phyloP scores from a whole-genome alignment of 176 grass and related monocot genomes.

The Rhynchospora pubera region DNA sequence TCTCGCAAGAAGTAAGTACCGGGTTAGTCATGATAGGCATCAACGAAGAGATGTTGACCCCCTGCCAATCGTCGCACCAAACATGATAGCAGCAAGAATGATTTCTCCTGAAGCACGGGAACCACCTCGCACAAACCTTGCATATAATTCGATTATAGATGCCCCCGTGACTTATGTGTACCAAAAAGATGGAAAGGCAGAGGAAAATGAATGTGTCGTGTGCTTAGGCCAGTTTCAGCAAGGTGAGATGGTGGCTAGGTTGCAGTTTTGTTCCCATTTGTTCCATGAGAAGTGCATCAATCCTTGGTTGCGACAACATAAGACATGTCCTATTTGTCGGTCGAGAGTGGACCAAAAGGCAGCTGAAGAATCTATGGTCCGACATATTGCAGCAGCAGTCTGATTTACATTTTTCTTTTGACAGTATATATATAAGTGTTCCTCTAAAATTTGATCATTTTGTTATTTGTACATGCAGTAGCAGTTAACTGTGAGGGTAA shows the following conservation, averaged over 20 bases:
- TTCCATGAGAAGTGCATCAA: slow-evolving; percentile 12
- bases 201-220: background rate
- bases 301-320: background rate
- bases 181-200: background rate
- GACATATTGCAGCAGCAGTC: background rate
- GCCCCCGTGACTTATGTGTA: background rate
- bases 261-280: background rate
- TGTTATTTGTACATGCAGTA: background rate
- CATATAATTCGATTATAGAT: background rate
- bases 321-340: slow-evolving; percentile 6
- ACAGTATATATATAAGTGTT: background rate
- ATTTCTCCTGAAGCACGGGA: background rate
- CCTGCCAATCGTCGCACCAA: background rate
- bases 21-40: background rate
- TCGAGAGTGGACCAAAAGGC: background rate
- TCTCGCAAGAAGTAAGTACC: background rate
- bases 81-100: background rate
- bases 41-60: background rate
- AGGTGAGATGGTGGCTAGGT: background rate
- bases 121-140: background rate
- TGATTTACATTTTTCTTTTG: background rate
- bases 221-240: slow-evolving; percentile 5
- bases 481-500: background rate
- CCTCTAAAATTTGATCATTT: background rate
- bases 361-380: background rate